phyloP scores from a whole-genome alignment of 345 rosid species.

The Moricandia arvensis region DNA sequence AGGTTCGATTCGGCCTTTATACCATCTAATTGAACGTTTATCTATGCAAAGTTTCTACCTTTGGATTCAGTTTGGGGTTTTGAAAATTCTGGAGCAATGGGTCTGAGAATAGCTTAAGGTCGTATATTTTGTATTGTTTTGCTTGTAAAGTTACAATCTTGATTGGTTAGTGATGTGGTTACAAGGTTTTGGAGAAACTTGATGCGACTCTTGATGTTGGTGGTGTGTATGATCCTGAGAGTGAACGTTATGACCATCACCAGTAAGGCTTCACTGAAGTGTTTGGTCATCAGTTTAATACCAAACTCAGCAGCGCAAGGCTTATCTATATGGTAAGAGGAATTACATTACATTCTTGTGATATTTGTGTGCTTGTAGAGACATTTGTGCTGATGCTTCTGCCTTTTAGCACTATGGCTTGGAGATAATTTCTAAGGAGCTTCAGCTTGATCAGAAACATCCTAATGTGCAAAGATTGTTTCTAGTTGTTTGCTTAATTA shows the following conservation, averaged over 20 bases:
- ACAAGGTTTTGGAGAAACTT: constrained; percentile 69
- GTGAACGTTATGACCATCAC: constrained; percentile 74
- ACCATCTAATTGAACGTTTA: background rate
- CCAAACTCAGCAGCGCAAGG: constrained; percentile 89
- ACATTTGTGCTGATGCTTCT: background rate
- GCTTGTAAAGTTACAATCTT: no score
- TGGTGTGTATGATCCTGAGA: constrained; percentile 70
- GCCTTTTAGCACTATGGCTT: constrained; percentile 65
- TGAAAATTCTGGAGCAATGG: background rate
- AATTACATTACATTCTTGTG: background rate
- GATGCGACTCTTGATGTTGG: constrained; percentile 92
- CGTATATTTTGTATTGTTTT: no score
- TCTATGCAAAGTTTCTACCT: background rate
- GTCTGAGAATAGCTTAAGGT: background rate
- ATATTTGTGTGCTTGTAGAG: background rate
- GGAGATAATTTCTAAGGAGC: constrained; percentile 80
- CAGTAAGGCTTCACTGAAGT: constrained; percentile 76
- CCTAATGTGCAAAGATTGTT: background rate
- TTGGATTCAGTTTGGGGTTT: background rate
- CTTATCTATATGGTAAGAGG: constrained; percentile 68
- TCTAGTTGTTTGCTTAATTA: no score
- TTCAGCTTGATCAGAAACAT: constrained; percentile 63
- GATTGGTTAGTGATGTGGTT: constrained; percentile 2
- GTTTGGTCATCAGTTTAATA: constrained; percentile 76
- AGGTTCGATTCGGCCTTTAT: constrained; percentile 39